phyloP scores from a whole-genome alignment of 2,329 filamentous ascomycete genomes.

The Parasarocladium wereldwijsianum region DNA sequence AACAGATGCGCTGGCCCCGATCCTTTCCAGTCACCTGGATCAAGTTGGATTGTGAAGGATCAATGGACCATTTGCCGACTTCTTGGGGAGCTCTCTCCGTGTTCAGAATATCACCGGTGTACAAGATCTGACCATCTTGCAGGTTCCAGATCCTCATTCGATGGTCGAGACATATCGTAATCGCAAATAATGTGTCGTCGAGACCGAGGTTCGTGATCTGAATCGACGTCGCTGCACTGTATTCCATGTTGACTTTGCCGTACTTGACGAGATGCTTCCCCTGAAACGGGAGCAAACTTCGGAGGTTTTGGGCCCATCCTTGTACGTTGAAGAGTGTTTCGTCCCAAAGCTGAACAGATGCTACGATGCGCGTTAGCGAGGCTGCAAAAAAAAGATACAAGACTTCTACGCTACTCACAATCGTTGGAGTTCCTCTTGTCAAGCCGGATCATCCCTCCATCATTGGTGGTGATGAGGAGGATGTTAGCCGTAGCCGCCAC shows the following conservation, averaged over 20 bases:
- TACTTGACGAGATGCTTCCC: slow-evolving; percentile 48
- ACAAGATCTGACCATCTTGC: slow-evolving; percentile 61
- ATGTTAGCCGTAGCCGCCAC: slow-evolving; percentile 59
- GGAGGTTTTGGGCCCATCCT: slow-evolving; percentile 53
- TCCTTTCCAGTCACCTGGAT: slow-evolving; percentile 53
- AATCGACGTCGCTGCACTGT: slow-evolving; percentile 51
- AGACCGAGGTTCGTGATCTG: slow-evolving; percentile 36
- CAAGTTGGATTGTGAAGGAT: slow-evolving; percentile 63
- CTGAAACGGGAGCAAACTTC: slow-evolving; percentile 52
- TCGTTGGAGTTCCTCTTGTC: slow-evolving; percentile 39
- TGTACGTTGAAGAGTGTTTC: slow-evolving; percentile 62
- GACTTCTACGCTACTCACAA: slow-evolving; percentile 20
- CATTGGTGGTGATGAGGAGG: slow-evolving; percentile 66
- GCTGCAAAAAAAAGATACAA: background rate
- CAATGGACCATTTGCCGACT: slow-evolving; percentile 58
- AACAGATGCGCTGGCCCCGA: slow-evolving; percentile 41
- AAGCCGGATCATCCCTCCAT: slow-evolving; percentile 61
- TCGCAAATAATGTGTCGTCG: slow-evolving; percentile 38
- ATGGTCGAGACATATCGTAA: slow-evolving; percentile 83
- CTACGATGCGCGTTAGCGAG: slow-evolving; percentile 7
- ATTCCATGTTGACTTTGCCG: slow-evolving; percentile 50
- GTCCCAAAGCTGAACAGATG: slow-evolving; percentile 36
- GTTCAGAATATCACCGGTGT: slow-evolving; percentile 64
- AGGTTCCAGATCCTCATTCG: slow-evolving; percentile 82
- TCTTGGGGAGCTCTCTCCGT: slow-evolving; percentile 52